Evolutionary conservation across 192 early-diverging fungal species (phyloP).

Genomic region (Endogone sp.): DNA sequence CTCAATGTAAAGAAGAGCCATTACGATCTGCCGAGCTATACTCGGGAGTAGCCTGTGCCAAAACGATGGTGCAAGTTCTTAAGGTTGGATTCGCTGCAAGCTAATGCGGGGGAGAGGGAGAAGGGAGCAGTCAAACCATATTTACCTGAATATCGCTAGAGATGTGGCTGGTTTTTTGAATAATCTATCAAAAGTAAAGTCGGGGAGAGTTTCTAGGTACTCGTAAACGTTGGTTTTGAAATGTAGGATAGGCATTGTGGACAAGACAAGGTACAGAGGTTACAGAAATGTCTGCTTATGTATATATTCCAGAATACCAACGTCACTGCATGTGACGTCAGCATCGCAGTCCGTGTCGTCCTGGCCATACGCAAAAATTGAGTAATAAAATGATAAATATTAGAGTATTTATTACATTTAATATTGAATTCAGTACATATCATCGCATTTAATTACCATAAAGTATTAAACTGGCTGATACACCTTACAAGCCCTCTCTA

Average conservation of each 20-base stretch:
- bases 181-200: conserved; percentile 68
- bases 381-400: too few species aligned
- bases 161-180: conserved; percentile 92
- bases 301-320: too few species aligned
- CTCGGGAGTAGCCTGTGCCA: conserved; percentile 75
- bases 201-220: conserved; percentile 75
- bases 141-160: conserved; percentile 82
- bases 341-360: too few species aligned
- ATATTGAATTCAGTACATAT: too few species aligned
- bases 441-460: too few species aligned
- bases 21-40: conserved; percentile 83
- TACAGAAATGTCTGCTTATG: too few species aligned
- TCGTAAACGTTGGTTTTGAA: conserved; percentile 76
- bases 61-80: not conserved
- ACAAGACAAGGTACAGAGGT: too few species aligned
- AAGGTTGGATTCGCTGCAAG: not conserved
- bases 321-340: too few species aligned
- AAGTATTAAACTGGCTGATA: too few species aligned
- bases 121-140: not conserved
- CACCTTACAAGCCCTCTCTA: too few species aligned
- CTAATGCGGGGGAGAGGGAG: not conserved
- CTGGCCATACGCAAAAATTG: too few species aligned
- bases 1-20: conserved; percentile 81
- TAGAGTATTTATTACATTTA: too few species aligned
- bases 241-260: not conserved